Base-by-base conservation (phyloP, 768 basidiomycete species). In the Favolaschia claudopus region DNA sequence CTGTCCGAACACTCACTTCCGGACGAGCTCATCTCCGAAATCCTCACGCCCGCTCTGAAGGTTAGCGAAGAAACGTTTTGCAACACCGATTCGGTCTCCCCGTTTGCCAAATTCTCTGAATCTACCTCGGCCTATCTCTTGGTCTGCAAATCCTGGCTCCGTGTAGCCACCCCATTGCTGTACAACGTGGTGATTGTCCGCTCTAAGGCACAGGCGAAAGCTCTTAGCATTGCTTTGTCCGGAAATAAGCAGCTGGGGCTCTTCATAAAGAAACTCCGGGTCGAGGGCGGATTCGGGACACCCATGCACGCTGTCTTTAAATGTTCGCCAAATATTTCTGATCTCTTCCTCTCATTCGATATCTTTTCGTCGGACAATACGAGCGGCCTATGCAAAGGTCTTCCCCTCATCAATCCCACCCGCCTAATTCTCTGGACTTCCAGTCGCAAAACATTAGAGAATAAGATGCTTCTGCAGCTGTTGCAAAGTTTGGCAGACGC, bases 91-190 rank as follows among this genome's bases (percentile, higher is more conserved):
- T 32, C 25, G 9, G 19, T 25, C 8, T 67, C 66, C 8, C 63
- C 68, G 0, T 67, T 67, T 40, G 31, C 55, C 4, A 48, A 19
- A 20, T 55, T 62, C 48, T 39, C 51, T 19, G 40, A 46, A 17
- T 63, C 66, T 67, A 20, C 40, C n/a, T n/a, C n/a, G n/a, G n/a
- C n/a, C n/a, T n/a, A n/a, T n/a, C n/a, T n/a, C n/a, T n/a, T 65
- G 15, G 65, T 69, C 2, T 67, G 60, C 42, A 71, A 70, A 37
- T 37, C 46, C 24, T 71, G 70, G 70, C 63, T 68, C 7, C 63
- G 68, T 25, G 65, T 69, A 14, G 58, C 63, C 13, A 69, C 67
- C 0, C 67, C 67, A 4, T 54, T 69, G 14, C 66, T 72, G 24
- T 72, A 72, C 52, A 31, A 66, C 31, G 62, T 64, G 5, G 65